These are phyloP conservation scores for Cryptococcus wingfieldii DNA, from an alignment of 1,284 basidiomycete genomes.

Conservation along the genomic window DNA sequence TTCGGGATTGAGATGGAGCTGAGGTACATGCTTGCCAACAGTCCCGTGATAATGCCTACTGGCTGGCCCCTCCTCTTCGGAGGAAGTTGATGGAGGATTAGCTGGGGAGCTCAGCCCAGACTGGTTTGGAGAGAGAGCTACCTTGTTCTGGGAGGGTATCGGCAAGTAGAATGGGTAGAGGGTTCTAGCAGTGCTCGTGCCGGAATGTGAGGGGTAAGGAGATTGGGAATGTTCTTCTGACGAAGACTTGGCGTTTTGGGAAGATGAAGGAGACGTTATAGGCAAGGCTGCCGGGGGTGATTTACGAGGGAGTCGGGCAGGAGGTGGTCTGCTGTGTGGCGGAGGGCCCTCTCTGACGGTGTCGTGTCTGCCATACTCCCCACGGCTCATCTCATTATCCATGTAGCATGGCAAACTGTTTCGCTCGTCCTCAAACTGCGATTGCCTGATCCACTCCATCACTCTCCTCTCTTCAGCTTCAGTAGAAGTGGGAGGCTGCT, in stretches of 20 bases:
- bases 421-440: not conserved
- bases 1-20: conserved; percentile 6
- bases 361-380: too few species aligned
- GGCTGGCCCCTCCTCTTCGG: not conserved
- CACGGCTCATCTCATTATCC: not conserved
- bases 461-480: conserved; percentile 7
- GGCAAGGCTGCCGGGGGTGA: not conserved
- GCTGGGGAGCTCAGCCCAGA: not conserved
- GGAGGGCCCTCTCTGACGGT: not conserved
- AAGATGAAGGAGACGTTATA: not conserved
- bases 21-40: conserved; percentile 7
- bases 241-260: too few species aligned
- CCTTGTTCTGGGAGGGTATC: not conserved
- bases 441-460: conserved; percentile 18
- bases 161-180: not conserved
- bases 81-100: not conserved
- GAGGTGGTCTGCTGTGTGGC: not conserved
- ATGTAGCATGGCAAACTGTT: not conserved
- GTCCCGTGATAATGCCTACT: not conserved
- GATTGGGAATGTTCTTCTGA: too few species aligned
- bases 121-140: not conserved
- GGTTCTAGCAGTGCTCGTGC: not conserved
- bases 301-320: not conserved
- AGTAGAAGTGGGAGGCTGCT: not conserved
- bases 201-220: too few species aligned